Evolutionary conservation across 805 yeast species (phyloP).

Genomic region (Ogataea methylovora): DNA sequence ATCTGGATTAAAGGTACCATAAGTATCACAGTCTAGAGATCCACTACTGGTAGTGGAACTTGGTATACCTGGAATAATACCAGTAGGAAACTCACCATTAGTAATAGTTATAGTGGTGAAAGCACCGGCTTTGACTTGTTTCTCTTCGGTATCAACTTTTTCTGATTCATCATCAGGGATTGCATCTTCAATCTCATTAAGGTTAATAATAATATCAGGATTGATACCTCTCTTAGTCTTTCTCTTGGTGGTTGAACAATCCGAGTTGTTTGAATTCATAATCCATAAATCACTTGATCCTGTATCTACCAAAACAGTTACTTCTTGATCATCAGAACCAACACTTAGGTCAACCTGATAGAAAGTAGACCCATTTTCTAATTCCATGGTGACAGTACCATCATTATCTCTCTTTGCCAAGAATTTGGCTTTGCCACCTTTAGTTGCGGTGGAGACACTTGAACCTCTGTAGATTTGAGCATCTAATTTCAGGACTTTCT

Average conservation of each 20-base stretch:
- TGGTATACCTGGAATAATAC: constrained; percentile 24
- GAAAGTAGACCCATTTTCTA: constrained; percentile 34
- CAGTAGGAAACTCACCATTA: constrained; percentile 2
- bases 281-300: constrained; percentile 76
- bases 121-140: too few relatives aligned
- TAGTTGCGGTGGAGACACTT: constrained; percentile 5
- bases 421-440: constrained; percentile 10
- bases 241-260: constrained; percentile 21
- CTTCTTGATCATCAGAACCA: constrained; percentile 53
- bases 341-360: constrained; percentile 38
- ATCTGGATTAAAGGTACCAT: constrained; percentile 41
- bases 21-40: constrained; percentile 36
- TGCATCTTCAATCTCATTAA: constrained; percentile 2
- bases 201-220: constrained; percentile 2
- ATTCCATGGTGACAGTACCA: constrained; percentile 22
- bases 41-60: too few relatives aligned
- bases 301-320: constrained; percentile 59
- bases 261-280: constrained; percentile 39
- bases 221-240: constrained; percentile 3
- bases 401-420: constrained; percentile 16
- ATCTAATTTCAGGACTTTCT: constrained; percentile 10
- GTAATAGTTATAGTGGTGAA: not conserved
- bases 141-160: constrained; percentile 4
- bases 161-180: too few relatives aligned
- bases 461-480: constrained; percentile 15